phyloP scores from a whole-genome alignment of 2,329 filamentous ascomycete genomes.

The Trichoderma sp. region DNA sequence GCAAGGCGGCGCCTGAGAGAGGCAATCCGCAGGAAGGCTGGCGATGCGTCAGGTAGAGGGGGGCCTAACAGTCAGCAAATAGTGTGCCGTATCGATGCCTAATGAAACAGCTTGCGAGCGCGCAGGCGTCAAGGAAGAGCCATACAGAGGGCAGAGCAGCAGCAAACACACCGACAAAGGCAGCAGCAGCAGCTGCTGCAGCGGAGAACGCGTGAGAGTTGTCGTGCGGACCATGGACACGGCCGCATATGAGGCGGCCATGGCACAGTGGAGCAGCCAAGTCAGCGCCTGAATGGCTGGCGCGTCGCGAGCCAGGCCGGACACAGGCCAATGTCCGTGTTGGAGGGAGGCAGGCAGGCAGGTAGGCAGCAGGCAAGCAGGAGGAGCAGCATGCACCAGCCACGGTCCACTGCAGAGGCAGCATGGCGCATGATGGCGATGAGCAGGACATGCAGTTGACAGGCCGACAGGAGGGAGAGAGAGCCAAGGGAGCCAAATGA shows the following conservation, averaged over 20 bases:
- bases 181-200: conserved; percentile 30
- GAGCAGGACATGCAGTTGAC: conserved; percentile 4
- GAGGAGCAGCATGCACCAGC: conserved; percentile 13
- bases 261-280: conserved; percentile 41
- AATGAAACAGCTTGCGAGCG: conserved; percentile 25
- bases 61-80: conserved; percentile 26
- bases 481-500: neutral
- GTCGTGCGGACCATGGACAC: conserved; percentile 31
- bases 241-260: conserved; percentile 43
- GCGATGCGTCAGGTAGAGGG: conserved; percentile 15
- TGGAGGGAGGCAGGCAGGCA: neutral
- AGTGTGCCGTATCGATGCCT: conserved; percentile 30
- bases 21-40: conserved; percentile 20
- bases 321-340: conserved; percentile 28
- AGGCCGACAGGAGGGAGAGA: neutral
- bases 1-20: conserved; percentile 9
- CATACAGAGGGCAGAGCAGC: conserved; percentile 36
- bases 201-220: conserved; percentile 27
- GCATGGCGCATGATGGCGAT: conserved; percentile 26
- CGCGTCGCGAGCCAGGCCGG: conserved; percentile 21
- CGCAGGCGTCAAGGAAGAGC: conserved; percentile 29
- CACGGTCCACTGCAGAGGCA: conserved; percentile 25
- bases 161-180: conserved; percentile 43
- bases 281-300: conserved; percentile 33
- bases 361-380: no score